These are phyloP conservation scores for Puccinia polysora DNA, from an alignment of 1,284 basidiomycete species.

Conservation along the genomic window DNA sequence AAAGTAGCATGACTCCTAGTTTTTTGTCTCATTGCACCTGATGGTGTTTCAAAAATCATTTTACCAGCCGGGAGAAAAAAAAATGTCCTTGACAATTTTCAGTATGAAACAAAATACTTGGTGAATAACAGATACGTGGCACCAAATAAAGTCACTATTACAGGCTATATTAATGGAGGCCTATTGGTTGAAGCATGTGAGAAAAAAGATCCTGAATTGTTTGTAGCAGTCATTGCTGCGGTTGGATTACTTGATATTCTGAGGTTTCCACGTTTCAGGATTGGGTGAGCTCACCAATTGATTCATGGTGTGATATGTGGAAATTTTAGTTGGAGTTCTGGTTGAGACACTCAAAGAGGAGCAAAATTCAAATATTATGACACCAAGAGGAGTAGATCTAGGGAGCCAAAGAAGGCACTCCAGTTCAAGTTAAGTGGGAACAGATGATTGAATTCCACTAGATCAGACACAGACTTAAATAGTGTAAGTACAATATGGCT, in stretches of 20 bases:
- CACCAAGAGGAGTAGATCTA: too few relatives aligned
- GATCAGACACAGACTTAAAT: too few relatives aligned
- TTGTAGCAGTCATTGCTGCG: slow-evolving; percentile 73
- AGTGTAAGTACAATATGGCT: too few relatives aligned
- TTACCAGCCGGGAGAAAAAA: slow-evolving; percentile 46
- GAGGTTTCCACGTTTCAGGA: slow-evolving; percentile 71
- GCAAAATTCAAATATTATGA: too few relatives aligned
- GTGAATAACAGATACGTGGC: slow-evolving; percentile 67
- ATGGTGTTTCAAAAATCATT: neutral
- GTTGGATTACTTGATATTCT: slow-evolving; percentile 77
- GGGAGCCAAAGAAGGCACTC: too few relatives aligned
- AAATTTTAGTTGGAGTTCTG: too few relatives aligned
- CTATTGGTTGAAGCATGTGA: slow-evolving; percentile 72
- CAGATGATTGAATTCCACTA: too few relatives aligned
- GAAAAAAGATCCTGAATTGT: slow-evolving; percentile 70
- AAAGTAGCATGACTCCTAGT: too few relatives aligned
- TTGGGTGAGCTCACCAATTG: too few relatives aligned
- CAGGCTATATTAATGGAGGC: slow-evolving; percentile 71
- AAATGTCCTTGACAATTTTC: slow-evolving; percentile 74
- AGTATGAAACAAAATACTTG: slow-evolving; percentile 67
- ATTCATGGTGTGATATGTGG: too few relatives aligned
- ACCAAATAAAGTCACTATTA: slow-evolving; percentile 69
- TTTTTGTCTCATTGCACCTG: slow-evolving; percentile 43
- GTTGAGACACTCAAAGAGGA: too few relatives aligned
- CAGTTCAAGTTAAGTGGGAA: too few relatives aligned